Evolutionary conservation across 495 filamentous ascomycete genomes (phyloP).

Genomic region (Aspergillus bertholletiae): DNA sequence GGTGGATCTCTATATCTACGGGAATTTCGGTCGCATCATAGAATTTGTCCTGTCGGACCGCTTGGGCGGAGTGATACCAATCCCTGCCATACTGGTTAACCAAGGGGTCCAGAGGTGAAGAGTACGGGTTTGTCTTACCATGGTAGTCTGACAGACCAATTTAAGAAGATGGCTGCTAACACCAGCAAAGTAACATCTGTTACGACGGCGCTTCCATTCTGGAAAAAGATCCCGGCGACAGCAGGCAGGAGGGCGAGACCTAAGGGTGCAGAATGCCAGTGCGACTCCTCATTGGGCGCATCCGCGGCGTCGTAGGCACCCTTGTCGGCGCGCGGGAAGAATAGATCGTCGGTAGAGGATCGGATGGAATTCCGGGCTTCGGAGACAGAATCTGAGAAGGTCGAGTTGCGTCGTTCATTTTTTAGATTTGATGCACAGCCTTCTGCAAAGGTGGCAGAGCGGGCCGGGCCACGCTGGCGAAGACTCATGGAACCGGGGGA

Average conservation of each 20-base stretch:
- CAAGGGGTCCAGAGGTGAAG: neutral
- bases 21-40: conserved; percentile 39
- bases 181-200: conserved; percentile 81
- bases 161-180: conserved; percentile 79
- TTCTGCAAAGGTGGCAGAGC: conserved; percentile 41
- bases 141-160: conserved; percentile 88
- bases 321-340: conserved; percentile 55
- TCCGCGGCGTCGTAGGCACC: conserved; percentile 15
- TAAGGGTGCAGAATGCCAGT: conserved; percentile 76
- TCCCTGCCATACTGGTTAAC: conserved; percentile 50
- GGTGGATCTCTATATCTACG: conserved; percentile 27
- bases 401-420: conserved; percentile 64
- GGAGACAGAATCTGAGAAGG: conserved; percentile 66
- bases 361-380: conserved; percentile 65
- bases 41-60: conserved; percentile 46
- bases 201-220: conserved; percentile 74
- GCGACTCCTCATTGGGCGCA: conserved; percentile 46
- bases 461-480: conserved; percentile 39
- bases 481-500: conserved; percentile 17
- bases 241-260: conserved; percentile 82
- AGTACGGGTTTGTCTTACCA: conserved; percentile 56
- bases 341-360: conserved; percentile 67
- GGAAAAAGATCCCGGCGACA: conserved; percentile 77
- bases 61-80: conserved; percentile 84
- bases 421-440: conserved; percentile 18